A percentile compares a stretch with the other conserved stretches of the same genome.
phyloP scores from a whole-genome alignment of 2,329 filamentous ascomycete species.

The Aureobasidium leucospermi region DNA sequence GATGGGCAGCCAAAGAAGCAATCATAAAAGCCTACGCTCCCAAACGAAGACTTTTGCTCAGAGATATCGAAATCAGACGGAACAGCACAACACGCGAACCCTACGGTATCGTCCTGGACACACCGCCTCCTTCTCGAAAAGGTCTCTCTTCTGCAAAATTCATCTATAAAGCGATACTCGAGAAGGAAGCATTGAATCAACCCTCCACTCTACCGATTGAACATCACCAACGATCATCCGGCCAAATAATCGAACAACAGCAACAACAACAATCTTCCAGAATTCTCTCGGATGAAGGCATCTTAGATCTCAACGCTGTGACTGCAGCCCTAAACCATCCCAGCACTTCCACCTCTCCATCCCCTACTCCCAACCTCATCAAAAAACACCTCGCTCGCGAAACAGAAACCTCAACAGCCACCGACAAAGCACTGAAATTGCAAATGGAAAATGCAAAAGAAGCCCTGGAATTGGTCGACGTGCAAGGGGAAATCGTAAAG shows the following conservation, averaged over 20 bases:
- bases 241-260: background rate
- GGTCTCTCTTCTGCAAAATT: no score
- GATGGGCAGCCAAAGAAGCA: conserved; percentile 47
- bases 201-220: background rate
- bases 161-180: no score
- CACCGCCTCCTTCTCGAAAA: no score
- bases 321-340: background rate
- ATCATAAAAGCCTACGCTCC: conserved; percentile 35
- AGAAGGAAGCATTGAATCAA: no score
- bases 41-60: conserved; percentile 24
- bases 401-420: no score
- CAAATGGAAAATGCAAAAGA: background rate
- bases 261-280: background rate
- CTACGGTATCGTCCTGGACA: conserved; percentile 4
- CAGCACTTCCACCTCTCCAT: no score
- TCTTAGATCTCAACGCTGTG: background rate
- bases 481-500: conserved; percentile 49
- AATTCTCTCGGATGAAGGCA: background rate
- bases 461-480: background rate
- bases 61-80: conserved; percentile 32
- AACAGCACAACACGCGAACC: background rate
- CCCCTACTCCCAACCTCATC: no score
- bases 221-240: background rate
- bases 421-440: background rate
- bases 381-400: no score